A percentile compares a stretch with the other conserved stretches of the same genome.
Evolutionary conservation across 441 rosid genomes (phyloP).

Genomic region (Erodium chrysanthum): DNA sequence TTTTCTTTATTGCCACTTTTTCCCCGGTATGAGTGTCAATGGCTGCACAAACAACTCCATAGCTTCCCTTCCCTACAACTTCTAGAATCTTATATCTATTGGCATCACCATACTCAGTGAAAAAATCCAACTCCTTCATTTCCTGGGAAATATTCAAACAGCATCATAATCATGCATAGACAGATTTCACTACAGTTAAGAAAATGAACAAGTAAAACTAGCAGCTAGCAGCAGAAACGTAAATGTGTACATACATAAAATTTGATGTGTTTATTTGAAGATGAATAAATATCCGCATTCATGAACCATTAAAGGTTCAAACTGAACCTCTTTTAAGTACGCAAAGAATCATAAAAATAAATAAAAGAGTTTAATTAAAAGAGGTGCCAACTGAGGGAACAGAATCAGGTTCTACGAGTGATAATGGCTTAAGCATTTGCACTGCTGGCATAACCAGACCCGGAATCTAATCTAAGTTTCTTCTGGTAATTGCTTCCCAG

Average conservation of each 20-base stretch:
- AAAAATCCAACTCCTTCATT: conserved; percentile 66
- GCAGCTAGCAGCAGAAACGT: background rate
- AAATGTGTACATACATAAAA: background rate
- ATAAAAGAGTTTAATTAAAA: background rate
- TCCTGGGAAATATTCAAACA: conserved; percentile 29
- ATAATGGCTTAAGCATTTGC: background rate
- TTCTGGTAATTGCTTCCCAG: background rate
- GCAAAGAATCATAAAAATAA: background rate
- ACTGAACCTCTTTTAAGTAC: background rate
- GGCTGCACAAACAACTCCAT: conserved; percentile 95
- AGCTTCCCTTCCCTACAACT: conserved; percentile 95
- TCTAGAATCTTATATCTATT: conserved; percentile 73
- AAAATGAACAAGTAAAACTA: background rate
- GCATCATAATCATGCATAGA: background rate
- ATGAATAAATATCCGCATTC: background rate
- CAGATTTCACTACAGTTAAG: background rate
- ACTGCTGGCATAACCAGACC: background rate
- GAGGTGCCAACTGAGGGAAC: background rate
- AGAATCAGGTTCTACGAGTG: conserved; percentile 1
- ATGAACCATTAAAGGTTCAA: background rate
- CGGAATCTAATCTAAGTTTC: background rate
- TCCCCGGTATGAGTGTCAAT: conserved; percentile 37
- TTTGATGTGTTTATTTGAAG: background rate
- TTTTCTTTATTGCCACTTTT: conserved; percentile 27
- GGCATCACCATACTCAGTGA: conserved; percentile 93